Percentiles rank a stretch among this genome's conserved stretches.
Evolutionary conservation across 2,329 filamentous ascomycete species (phyloP).

Genomic region (Hymenoscyphus scutula): DNA sequence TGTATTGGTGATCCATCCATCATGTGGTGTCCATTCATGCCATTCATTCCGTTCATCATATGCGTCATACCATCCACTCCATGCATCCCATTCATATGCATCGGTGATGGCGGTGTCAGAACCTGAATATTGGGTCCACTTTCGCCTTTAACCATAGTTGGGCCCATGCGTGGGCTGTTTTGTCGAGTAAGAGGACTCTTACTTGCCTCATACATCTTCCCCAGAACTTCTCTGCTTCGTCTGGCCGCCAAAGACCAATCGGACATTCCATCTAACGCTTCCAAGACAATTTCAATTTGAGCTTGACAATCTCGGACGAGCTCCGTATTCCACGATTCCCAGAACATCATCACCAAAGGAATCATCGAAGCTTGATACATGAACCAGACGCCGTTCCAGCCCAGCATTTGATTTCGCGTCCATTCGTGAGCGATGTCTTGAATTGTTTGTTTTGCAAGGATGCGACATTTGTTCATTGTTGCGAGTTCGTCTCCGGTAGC

Average conservation of each 20-base stretch:
- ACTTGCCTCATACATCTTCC: conserved; percentile 59
- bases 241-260: conserved; percentile 63
- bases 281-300: conserved; percentile 57
- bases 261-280: conserved; percentile 61
- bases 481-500: conserved; percentile 60
- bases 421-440: conserved; percentile 70
- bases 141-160: conserved; percentile 34
- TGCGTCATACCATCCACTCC: conserved; percentile 33
- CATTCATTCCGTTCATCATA: conserved; percentile 22
- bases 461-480: conserved; percentile 66
- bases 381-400: conserved; percentile 81
- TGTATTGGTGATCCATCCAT: conserved; percentile 39
- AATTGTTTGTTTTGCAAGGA: conserved; percentile 68
- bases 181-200: conserved; percentile 31
- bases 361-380: conserved; percentile 80
- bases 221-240: conserved; percentile 61
- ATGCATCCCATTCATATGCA: conserved; percentile 33
- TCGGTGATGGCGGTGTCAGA: conserved; percentile 16
- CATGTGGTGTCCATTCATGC: conserved; percentile 20
- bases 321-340: conserved; percentile 47
- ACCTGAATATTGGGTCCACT: conserved; percentile 17
- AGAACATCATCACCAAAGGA: conserved; percentile 71
- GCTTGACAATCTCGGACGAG: conserved; percentile 47
- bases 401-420: conserved; percentile 70
- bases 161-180: conserved; percentile 34